Conservation (phyloP, 768 basidiomycete genomes). For the Lactarius hatsudake region DNA sequence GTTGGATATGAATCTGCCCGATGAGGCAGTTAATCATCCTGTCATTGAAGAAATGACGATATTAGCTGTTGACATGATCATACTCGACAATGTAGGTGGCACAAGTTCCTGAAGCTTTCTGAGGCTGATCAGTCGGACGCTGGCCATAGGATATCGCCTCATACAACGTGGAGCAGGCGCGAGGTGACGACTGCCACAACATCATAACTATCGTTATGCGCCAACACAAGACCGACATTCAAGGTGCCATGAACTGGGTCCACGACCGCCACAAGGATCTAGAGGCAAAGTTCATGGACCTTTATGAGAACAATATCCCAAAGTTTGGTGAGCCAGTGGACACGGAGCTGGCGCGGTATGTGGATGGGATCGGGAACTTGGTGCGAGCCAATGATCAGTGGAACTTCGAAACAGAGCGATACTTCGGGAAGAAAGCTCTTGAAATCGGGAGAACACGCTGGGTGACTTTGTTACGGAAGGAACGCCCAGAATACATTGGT, state of each 20-base stretch:
- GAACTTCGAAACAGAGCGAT: constrained; percentile 37
- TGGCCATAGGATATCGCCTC: constrained; percentile 31
- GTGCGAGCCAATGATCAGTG: constrained; percentile 39
- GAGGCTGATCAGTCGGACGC: not conserved
- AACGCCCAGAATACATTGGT: not conserved
- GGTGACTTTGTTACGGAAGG: not conserved
- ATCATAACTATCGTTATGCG: constrained; percentile 43
- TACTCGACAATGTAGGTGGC: constrained; percentile 4
- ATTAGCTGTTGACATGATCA: constrained; percentile 1
- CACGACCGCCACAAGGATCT: constrained; percentile 31
- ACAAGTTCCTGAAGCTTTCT: not conserved
- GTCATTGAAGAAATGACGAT: not conserved
- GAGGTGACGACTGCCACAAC: constrained; percentile 39
- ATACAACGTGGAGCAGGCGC: constrained; percentile 34
- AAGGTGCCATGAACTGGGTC: constrained; percentile 38
- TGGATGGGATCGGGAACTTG: constrained; percentile 43
- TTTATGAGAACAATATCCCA: constrained; percentile 33
- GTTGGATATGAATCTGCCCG: constrained; percentile 3
- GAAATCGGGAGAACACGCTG: not conserved
- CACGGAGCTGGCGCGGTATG: constrained; percentile 35
- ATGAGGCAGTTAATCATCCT: constrained; percentile 1
- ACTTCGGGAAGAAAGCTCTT: constrained; percentile 3
- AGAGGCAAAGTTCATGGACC: constrained; percentile 32
- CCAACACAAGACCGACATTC: constrained; percentile 33
- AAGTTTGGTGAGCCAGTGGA: constrained; percentile 37